Percentiles rank a stretch among this genome's conserved stretches.
Conservation (phyloP, 2,329 filamentous ascomycete genomes). For the Bipolaris oryzae region DNA sequence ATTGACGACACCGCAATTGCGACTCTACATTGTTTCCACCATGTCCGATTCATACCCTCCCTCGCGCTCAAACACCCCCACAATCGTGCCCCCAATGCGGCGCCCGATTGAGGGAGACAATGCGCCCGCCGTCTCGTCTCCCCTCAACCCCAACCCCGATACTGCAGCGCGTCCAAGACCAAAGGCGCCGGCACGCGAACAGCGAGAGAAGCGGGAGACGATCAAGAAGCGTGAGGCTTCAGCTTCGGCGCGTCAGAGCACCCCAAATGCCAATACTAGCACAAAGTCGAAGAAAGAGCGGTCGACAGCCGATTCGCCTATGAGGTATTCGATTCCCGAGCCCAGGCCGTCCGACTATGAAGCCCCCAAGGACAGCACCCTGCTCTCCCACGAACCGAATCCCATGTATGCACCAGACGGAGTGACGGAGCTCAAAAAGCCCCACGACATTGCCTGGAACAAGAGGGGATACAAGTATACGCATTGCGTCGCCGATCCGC, state of each 20-base stretch:
- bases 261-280: slow-evolving; percentile 48
- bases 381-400: slow-evolving; percentile 55
- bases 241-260: slow-evolving; percentile 45
- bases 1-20: slow-evolving; percentile 10
- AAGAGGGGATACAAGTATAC: slow-evolving; percentile 82
- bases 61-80: slow-evolving; percentile 47
- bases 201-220: slow-evolving; percentile 60
- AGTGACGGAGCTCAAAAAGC: slow-evolving; percentile 53
- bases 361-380: slow-evolving; percentile 54
- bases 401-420: slow-evolving; percentile 53
- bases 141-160: slow-evolving; percentile 70
- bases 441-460: slow-evolving; percentile 64
- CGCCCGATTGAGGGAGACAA: slow-evolving; percentile 72
- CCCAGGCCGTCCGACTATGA: slow-evolving; percentile 57
- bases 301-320: slow-evolving; percentile 52
- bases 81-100: slow-evolving; percentile 61
- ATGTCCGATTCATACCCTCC: slow-evolving; percentile 46
- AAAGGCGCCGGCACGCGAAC: slow-evolving; percentile 48
- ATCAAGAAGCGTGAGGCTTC: slow-evolving; percentile 60
- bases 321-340: slow-evolving; percentile 58
- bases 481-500: slow-evolving; percentile 86
- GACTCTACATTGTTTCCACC: slow-evolving; percentile 6
- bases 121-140: slow-evolving; percentile 72
- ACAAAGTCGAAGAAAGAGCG: slow-evolving; percentile 48
- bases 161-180: slow-evolving; percentile 51